Evolutionary conservation across 1,139 yeast species (phyloP), one percentile per base, ranked within the genome.

Genomic region (Geotrichum restrictum): DNA sequence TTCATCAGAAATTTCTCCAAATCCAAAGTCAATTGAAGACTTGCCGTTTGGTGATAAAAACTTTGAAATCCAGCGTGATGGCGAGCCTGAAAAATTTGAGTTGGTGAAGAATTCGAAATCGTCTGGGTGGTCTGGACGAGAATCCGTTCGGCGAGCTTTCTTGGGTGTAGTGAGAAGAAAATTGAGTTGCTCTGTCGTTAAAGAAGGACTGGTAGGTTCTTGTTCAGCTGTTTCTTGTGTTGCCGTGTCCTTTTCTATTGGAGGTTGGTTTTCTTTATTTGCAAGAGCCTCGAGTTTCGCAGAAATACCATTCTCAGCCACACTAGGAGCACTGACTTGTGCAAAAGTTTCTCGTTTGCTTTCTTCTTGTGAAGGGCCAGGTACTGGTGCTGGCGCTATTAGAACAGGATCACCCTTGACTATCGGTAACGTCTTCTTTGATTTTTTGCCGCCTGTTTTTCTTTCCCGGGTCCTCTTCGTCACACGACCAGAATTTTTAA

Each of bases 61-160:
- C 31, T 46, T 46, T 19, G 37, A 22, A 3, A 46, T 46, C 54
- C 54, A 51, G 21, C 45, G 49, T 7, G 54, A 46, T 8, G 54
- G 54, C 3, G 54, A 51, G n/a, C 54, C 54, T 3, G 54, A 34
- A 36, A 51, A 51, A 4, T 39, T 32, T 8, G 54, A 29, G 13
- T 24, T 13, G 24, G 46, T 50, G 24, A 51, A 46, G 27, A 51
- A 42, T 14, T 39, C 51, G 41, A 51, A 51, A 7, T 49, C 52
- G 48, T 51, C 53, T 6, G 22, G 8, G 7, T 37, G 27, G 32
- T 21, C 38, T 21, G 40, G 16, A 22, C 47, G 31, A 10, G 33
- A 11, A 13, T 46, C 45, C 3, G 32, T 33, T 4, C 32, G 38
- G n/a, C 49, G 40, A 5, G 36, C 18, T 27, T 46, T 46, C 29